Percentiles rank a stretch among this genome's conserved stretches.
phyloP scores from a whole-genome alignment of 2,329 filamentous ascomycete species.

The Pseudocercospora crystallina region DNA sequence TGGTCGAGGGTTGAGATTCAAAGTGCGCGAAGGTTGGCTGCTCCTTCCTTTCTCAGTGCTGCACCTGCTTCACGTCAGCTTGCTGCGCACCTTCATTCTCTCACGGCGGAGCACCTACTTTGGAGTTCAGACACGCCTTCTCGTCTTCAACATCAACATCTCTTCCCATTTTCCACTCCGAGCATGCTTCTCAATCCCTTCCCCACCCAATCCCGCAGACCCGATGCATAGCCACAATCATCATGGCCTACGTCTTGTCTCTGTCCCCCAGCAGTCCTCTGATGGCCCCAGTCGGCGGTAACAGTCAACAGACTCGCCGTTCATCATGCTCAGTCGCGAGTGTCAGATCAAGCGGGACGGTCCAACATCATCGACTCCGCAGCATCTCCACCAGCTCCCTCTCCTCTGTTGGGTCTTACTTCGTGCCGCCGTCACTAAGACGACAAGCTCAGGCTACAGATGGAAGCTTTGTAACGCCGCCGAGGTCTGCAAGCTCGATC shows the following conservation, averaged over 20 bases:
- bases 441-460: conserved; percentile 9
- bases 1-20: too few relatives aligned
- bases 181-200: too few relatives aligned
- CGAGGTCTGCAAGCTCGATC: conserved; percentile 8
- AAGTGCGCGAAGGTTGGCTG: too few relatives aligned
- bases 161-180: too few relatives aligned
- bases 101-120: too few relatives aligned
- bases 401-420: conserved; percentile 25
- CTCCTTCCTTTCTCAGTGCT: too few relatives aligned
- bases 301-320: conserved; percentile 4
- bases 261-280: conserved; percentile 10
- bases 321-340: conserved; percentile 27
- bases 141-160: too few relatives aligned
- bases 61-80: too few relatives aligned
- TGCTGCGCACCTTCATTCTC: too few relatives aligned
- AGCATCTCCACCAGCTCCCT: conserved; percentile 31
- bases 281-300: conserved; percentile 8
- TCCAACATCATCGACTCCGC: conserved; percentile 27
- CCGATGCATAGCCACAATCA: conserved; percentile 7
- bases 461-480: conserved; percentile 3
- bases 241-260: conserved; percentile 14
- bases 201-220: conserved; percentile 2
- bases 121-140: too few relatives aligned
- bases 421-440: conserved; percentile 13
- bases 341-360: conserved; percentile 25